Evolutionary conservation across 2,329 filamentous ascomycete species (phyloP).

Genomic region (Diaporthe sp.): DNA sequence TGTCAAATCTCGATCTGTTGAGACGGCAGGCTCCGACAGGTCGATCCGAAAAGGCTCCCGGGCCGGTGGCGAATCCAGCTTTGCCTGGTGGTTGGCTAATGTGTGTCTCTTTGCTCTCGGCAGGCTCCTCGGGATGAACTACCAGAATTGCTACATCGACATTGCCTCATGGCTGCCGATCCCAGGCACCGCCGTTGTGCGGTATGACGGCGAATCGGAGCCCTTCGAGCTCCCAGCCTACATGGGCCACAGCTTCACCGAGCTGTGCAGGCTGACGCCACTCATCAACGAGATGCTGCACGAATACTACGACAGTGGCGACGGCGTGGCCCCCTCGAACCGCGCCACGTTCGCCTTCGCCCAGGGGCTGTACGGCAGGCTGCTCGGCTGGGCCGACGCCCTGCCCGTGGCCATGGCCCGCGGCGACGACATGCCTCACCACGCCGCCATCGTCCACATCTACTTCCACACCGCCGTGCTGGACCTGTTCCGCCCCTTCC

Average conservation of each 20-base stretch:
- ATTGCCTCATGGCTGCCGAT: conserved; percentile 34
- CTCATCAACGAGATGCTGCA: conserved; percentile 38
- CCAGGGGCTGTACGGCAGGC: conserved; percentile 40
- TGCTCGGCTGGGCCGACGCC: conserved; percentile 43
- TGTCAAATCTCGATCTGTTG: neutral
- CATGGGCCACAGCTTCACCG: conserved; percentile 41
- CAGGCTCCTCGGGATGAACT: conserved; percentile 37
- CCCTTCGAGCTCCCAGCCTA: conserved; percentile 41
- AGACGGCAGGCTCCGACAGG: neutral
- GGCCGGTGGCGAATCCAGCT: neutral
- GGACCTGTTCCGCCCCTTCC: conserved; percentile 42
- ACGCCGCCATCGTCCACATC: conserved; percentile 40
- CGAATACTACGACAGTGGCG: conserved; percentile 38
- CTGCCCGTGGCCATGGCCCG: conserved; percentile 35
- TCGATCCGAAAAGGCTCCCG: neutral
- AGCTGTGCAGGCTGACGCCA: conserved; percentile 40
- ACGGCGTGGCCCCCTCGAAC: conserved; percentile 17
- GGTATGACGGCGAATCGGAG: conserved; percentile 9
- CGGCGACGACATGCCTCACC: conserved; percentile 29
- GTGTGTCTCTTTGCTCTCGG: too few relatives aligned
- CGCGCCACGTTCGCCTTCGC: conserved; percentile 40
- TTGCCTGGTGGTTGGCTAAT: neutral
- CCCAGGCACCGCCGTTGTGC: conserved; percentile 30
- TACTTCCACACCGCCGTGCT: conserved; percentile 40
- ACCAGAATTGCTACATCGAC: conserved; percentile 26